Base-by-base conservation (phyloP, 2,329 filamentous ascomycete species). In the Sclerotinia glacialis region DNA sequence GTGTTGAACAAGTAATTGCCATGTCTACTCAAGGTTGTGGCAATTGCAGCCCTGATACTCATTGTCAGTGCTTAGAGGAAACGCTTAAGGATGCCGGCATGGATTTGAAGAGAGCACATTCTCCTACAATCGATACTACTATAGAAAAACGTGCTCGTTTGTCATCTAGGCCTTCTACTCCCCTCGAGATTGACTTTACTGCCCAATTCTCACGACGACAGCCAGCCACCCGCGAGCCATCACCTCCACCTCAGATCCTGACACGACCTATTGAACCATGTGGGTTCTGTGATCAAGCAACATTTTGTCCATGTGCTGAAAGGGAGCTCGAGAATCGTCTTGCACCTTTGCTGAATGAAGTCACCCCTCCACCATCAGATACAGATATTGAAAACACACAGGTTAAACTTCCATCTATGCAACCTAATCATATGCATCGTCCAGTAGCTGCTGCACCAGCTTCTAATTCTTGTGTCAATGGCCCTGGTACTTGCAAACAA, bases 271-370 rank as follows among this genome's bases (percentile, higher is more conserved):
- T 86, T 69, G 91, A 94, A 72, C 84, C 86, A 26, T 95, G 91
- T 76, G 91, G 91, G 8, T 95, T 95, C 79, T 95, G 91, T 78
- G 86, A 89, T 69, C 90, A 93, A 68, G 90, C 90, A 5, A 93
- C 89, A 0, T 91, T 91, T 72, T 95, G 91, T 74, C 87, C 93
- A 71, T 95, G 91, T 77, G 91, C 90, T 44, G 77, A 73, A 23
- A 68, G 61, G 46, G 71, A 74, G 3, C 71, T 71, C 37, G 69
- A 75, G 53, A 75, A 75, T 67, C 73, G 72, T 37, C 70, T 82
- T 34, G 77, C 80, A 46, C 79, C 81, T 18, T 78, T 82, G 44
- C 77, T 81, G 67, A 81, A 79, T 2, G 82, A 83, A 64, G 78
- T 80, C 3, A 84, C 83, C 2, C 82, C 82, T 5, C 82, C 82